Conservation (phyloP, 1,139 yeast species). For the Diutina catenulata region DNA sequence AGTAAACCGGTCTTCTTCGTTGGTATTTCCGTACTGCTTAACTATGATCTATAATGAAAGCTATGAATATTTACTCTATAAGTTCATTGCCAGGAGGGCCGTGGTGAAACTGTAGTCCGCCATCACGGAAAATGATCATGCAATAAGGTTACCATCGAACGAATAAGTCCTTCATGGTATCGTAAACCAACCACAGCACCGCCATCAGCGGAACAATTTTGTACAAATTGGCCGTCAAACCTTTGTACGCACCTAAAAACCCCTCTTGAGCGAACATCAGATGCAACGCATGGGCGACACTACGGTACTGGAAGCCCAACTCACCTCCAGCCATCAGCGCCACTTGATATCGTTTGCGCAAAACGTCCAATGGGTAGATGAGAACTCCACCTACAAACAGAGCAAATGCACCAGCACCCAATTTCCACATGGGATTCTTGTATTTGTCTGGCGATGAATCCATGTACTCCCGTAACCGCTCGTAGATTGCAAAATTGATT, state of each 20-base stretch:
- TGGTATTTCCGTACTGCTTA: no score
- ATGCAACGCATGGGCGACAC: slow-evolving; percentile 59
- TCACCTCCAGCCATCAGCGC: slow-evolving; percentile 70
- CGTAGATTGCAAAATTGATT: slow-evolving; percentile 83
- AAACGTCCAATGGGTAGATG: slow-evolving; percentile 83
- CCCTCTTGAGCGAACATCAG: slow-evolving; percentile 71
- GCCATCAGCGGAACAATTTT: slow-evolving; percentile 95
- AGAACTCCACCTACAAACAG: slow-evolving; percentile 62
- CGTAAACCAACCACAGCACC: slow-evolving; percentile 84
- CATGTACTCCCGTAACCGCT: slow-evolving; percentile 55
- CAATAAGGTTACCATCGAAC: slow-evolving; percentile 25
- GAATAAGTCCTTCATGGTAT: slow-evolving; percentile 39
- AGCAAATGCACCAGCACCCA: slow-evolving; percentile 72
- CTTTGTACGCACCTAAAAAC: slow-evolving; percentile 70
- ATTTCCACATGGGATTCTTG: slow-evolving; percentile 42
- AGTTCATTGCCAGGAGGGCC: no score
- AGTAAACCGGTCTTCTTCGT: no score
- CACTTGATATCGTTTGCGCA: slow-evolving; percentile 85
- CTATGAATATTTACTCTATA: no score
- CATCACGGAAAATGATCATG: no score
- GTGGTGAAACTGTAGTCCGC: no score
- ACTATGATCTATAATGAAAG: no score
- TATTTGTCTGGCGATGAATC: slow-evolving; percentile 22
- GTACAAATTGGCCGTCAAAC: slow-evolving; percentile 77
- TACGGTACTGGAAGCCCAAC: slow-evolving; percentile 67